These are phyloP conservation scores for Trichosporon coremiiforme DNA, from an alignment of 1,284 basidiomycete species.

Conservation along the genomic window DNA sequence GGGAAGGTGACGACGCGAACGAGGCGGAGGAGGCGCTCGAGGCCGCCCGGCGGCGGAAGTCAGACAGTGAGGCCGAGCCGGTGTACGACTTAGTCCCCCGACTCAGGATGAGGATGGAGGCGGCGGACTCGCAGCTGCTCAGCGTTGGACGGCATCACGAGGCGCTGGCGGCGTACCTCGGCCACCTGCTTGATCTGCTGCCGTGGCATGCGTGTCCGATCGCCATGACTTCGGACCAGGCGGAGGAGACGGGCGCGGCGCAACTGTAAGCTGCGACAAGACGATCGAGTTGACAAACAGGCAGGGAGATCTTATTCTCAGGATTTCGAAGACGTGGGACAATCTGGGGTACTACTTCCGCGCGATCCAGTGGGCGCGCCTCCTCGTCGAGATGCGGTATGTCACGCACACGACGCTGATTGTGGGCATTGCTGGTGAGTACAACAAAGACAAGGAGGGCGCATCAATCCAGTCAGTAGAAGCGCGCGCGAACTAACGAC, in stretches of 20 bases:
- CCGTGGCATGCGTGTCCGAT: background rate
- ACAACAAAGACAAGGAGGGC: background rate
- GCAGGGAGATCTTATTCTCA: background rate
- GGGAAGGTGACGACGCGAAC: background rate
- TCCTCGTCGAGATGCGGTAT: slow-evolving; percentile 7
- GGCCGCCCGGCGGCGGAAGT: background rate
- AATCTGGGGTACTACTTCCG: background rate
- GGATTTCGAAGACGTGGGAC: background rate
- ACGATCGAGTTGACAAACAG: background rate
- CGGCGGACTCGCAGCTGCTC: background rate
- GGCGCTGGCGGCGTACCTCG: background rate
- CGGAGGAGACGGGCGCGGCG: background rate
- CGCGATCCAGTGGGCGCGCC: background rate
- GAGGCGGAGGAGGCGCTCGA: background rate
- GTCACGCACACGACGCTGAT: background rate
- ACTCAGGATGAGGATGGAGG: background rate
- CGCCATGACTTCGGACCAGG: background rate
- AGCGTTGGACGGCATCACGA: background rate
- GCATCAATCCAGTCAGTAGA: background rate
- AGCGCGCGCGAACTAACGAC: background rate
- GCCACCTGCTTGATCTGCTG: background rate
- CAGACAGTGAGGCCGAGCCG: background rate
- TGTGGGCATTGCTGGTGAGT: background rate
- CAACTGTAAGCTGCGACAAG: background rate
- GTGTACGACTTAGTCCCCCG: background rate